phyloP scores from a whole-genome alignment of 352 stramenopile genomes.

The Pythium sp. region DNA sequence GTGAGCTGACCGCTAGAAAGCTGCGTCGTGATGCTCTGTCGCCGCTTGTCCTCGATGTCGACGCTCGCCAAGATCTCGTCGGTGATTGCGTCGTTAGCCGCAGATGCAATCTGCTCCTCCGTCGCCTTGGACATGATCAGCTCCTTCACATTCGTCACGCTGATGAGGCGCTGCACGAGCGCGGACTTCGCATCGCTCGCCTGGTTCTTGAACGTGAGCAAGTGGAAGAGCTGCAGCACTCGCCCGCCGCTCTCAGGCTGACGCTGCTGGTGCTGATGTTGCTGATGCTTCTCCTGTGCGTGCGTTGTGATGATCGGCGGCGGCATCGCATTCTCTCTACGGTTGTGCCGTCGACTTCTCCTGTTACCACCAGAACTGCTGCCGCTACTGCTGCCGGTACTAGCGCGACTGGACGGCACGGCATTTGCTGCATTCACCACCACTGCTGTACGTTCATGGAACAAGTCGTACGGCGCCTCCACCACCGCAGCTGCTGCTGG shows the following conservation, averaged over 20 bases:
- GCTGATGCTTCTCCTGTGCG: not conserved
- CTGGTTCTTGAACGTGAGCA: conserved; percentile 67
- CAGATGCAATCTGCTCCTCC: conserved; percentile 65
- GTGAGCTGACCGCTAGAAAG: conserved; percentile 6
- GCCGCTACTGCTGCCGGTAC: not conserved
- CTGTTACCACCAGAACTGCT: no score
- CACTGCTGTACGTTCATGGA: conserved; percentile 26
- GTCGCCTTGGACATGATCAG: conserved; percentile 62
- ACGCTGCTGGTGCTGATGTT: conserved; percentile 11
- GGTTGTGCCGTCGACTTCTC: conserved; percentile 4
- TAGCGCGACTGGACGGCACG: not conserved
- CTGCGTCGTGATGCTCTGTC: conserved; percentile 27
- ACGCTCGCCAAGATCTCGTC: conserved; percentile 70
- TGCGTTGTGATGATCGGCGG: conserved; percentile 10
- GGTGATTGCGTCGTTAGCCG: conserved; percentile 69
- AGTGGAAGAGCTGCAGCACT: conserved; percentile 55
- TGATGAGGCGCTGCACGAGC: conserved; percentile 55
- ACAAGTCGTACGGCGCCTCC: conserved; percentile 27
- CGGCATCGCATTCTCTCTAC: conserved; percentile 3
- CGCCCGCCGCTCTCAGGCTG: conserved; percentile 22
- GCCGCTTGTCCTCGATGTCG: conserved; percentile 49
- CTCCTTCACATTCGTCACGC: conserved; percentile 53
- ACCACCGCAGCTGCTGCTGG: not conserved
- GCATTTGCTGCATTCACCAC: not conserved
- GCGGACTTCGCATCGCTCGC: conserved; percentile 41